phyloP scores from a whole-genome alignment of 805 yeast species.

The Candida anglica region DNA sequence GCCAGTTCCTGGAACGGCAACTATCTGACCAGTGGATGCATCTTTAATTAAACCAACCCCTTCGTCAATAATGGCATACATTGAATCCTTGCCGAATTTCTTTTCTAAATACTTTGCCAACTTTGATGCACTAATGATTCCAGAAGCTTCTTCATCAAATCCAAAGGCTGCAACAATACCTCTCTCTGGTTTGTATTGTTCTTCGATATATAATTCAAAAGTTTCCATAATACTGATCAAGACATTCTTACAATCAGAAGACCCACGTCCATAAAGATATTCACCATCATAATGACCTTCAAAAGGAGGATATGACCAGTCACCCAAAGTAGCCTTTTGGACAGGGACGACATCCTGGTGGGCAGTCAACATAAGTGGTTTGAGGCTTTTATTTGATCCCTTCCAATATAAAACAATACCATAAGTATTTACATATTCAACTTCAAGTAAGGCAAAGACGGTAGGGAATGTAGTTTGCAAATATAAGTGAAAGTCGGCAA shows the following conservation, averaged over 20 bases:
- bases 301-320: conserved; percentile 70
- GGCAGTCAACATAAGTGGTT: conserved; percentile 69
- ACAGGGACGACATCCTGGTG: conserved; percentile 85
- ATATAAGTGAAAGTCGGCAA: conserved; percentile 45
- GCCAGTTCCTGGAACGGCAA: conserved; percentile 47
- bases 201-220: conserved; percentile 48
- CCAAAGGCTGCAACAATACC: conserved; percentile 66
- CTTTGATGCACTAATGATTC: conserved; percentile 56
- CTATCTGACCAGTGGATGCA: conserved; percentile 44
- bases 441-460: conserved; percentile 43
- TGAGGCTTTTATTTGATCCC: conserved; percentile 54
- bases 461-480: conserved; percentile 53
- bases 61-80: conserved; percentile 71
- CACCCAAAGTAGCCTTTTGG: conserved; percentile 46
- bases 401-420: conserved; percentile 63
- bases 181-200: conserved; percentile 57
- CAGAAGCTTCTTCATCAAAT: conserved; percentile 75
- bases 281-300: conserved; percentile 58
- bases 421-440: conserved; percentile 55
- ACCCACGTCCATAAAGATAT: conserved; percentile 72
- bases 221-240: conserved; percentile 66
- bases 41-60: conserved; percentile 38
- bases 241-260: conserved; percentile 70
- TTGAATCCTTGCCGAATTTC: conserved; percentile 56
- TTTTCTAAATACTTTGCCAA: conserved; percentile 45